Percentiles rank a stretch among this genome's conserved stretches.
Conservation (phyloP, 208 protist genomes). For the Leishmania tarentolae region DNA sequence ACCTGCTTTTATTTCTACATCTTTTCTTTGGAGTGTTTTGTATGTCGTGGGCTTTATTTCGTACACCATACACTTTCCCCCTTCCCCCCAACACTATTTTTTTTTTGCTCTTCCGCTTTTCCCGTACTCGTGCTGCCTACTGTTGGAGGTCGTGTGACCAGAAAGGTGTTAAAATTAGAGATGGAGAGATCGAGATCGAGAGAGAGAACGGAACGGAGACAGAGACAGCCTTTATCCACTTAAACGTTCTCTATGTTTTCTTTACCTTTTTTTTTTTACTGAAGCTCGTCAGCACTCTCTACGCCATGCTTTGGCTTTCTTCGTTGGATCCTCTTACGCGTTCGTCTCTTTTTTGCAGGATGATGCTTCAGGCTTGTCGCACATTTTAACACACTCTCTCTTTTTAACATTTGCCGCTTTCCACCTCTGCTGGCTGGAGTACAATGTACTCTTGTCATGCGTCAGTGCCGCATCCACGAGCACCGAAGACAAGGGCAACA, state of each 20-base stretch:
- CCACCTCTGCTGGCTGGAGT: neutral
- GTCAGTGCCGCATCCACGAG: neutral
- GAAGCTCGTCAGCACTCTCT: neutral
- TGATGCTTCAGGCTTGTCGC: neutral
- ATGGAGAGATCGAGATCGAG: neutral
- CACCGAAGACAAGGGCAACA: neutral
- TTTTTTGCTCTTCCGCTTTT: neutral
- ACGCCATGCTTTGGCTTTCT: neutral
- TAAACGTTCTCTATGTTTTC: neutral
- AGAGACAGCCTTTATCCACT: neutral
- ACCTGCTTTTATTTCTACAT: neutral
- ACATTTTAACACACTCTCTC: neutral
- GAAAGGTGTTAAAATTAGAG: neutral
- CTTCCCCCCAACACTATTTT: neutral
- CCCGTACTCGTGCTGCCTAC: neutral
- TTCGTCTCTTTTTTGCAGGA: neutral
- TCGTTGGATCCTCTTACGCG: neutral
- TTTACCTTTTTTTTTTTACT: conserved; percentile 2
- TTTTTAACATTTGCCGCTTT: neutral
- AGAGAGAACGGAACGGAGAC: neutral
- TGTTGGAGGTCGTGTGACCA: neutral
- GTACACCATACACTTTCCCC: neutral
- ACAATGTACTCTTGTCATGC: neutral
- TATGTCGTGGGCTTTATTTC: neutral
- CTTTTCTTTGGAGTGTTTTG: neutral